These are phyloP conservation scores for Avena insularis DNA, from an alignment of 176 grass and related monocot species.

Conservation along the genomic window DNA sequence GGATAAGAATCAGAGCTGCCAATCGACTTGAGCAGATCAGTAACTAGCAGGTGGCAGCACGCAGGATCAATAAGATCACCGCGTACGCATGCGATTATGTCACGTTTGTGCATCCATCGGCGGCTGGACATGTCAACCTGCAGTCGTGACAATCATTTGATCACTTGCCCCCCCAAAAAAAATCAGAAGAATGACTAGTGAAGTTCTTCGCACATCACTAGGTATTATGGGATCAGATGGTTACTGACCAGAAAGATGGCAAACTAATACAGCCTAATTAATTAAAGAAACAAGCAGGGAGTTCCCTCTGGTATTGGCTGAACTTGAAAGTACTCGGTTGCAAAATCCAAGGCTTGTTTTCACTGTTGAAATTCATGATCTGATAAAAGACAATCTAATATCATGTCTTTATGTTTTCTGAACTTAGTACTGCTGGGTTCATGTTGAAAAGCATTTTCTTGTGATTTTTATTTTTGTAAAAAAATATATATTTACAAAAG, in stretches of 20 bases:
- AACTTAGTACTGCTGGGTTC: too few species aligned
- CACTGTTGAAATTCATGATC: neutral
- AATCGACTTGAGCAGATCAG: neutral
- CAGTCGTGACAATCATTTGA: neutral
- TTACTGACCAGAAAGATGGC: neutral
- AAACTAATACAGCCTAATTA: neutral
- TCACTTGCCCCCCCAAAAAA: neutral
- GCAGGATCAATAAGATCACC: neutral
- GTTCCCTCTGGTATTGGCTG: neutral
- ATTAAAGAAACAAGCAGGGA: neutral
- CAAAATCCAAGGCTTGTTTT: neutral
- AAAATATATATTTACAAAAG: too few species aligned
- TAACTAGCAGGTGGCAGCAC: neutral
- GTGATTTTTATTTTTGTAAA: too few species aligned
- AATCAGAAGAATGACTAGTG: neutral
- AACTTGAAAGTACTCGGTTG: neutral
- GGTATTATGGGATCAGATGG: neutral
- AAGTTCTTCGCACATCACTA: neutral
- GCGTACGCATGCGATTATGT: neutral
- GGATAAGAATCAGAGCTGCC: neutral
- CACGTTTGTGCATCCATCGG: neutral
- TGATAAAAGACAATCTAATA: too few species aligned
- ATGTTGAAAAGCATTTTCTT: too few species aligned
- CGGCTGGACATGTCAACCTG: slow-evolving; percentile 31
- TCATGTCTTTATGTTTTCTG: too few species aligned